Percentiles rank a stretch among this genome's conserved stretches.
Evolutionary conservation across 306 rosid genomes (phyloP).

Genomic region (Ceratonia siliqua): DNA sequence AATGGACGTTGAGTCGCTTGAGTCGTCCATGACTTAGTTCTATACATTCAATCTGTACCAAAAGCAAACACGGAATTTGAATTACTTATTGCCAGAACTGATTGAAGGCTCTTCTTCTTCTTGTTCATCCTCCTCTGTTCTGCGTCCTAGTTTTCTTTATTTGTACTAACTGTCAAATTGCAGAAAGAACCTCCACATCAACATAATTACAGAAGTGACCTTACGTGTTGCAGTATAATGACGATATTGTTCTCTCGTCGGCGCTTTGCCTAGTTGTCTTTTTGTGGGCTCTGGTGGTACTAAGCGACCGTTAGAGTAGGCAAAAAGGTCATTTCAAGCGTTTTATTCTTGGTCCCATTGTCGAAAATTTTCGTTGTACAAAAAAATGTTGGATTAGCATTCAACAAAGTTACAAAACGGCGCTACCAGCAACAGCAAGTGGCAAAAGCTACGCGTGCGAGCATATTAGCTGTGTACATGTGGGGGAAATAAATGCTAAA

Average conservation of each 20-base stretch:
- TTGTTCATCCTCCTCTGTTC: not conserved
- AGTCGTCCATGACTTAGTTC: constrained; percentile 58
- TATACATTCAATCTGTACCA: constrained; percentile 27
- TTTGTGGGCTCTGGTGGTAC: not conserved
- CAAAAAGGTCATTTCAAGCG: constrained; percentile 11
- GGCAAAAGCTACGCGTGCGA: too few relatives aligned
- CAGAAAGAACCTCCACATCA: constrained; percentile 33
- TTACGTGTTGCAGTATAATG: constrained; percentile 9
- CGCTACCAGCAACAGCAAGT: not conserved
- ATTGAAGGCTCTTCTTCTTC: not conserved
- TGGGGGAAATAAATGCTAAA: constrained; percentile 28
- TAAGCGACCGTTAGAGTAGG: constrained; percentile 65
- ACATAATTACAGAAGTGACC: constrained; percentile 27
- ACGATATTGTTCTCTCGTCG: not conserved
- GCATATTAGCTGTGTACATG: constrained; percentile 40
- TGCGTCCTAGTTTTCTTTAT: not conserved
- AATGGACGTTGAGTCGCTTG: constrained; percentile 74
- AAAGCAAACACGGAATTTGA: not conserved
- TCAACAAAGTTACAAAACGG: not conserved
- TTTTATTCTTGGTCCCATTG: not conserved
- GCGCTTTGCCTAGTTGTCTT: not conserved
- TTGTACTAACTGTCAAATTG: constrained; percentile 33
- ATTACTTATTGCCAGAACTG: not conserved
- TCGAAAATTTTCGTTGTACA: too few relatives aligned
- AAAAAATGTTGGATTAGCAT: not conserved